A percentile compares a stretch with the other conserved stretches of the same genome.
Evolutionary conservation across 1,284 basidiomycete species (phyloP).

Genomic region (Pseudozyma sp.): DNA sequence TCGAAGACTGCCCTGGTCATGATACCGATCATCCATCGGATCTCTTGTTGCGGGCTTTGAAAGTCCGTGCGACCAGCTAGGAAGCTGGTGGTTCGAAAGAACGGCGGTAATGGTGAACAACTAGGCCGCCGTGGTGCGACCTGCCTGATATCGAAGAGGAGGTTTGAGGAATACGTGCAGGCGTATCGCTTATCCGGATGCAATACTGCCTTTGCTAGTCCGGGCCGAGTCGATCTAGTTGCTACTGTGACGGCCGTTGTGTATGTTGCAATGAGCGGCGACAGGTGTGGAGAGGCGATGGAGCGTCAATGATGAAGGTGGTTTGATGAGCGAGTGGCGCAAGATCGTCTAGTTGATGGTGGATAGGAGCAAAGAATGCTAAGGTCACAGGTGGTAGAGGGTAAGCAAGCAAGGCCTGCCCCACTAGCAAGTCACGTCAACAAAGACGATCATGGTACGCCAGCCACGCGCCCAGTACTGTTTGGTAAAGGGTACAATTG

Average conservation of each 20-base stretch:
- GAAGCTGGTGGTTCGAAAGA: constrained; percentile 32
- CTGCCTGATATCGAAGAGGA: constrained; percentile 14
- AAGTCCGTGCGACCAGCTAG: constrained; percentile 38
- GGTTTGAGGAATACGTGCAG: not conserved
- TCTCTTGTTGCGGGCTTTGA: constrained; percentile 26
- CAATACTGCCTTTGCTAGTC: no score
- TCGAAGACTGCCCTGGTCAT: constrained; percentile 28
- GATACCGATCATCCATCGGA: constrained; percentile 44
- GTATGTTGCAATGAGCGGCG: no score
- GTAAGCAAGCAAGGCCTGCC: not conserved
- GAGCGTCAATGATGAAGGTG: constrained; percentile 3
- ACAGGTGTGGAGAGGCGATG: not conserved
- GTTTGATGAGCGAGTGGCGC: not conserved
- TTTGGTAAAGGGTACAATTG: constrained; percentile 26
- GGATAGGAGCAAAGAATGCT: not conserved
- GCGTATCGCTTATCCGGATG: no score
- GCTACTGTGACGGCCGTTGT: no score
- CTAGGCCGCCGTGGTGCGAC: constrained; percentile 30
- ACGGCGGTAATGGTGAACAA: constrained; percentile 41
- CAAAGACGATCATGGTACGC: constrained; percentile 5
- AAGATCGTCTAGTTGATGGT: no score
- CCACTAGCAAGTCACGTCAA: constrained; percentile 1
- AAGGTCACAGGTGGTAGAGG: constrained; percentile 3
- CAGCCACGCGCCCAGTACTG: constrained; percentile 2
- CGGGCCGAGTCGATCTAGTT: no score